Percentiles rank a stretch among this genome's conserved stretches.
phyloP scores from a whole-genome alignment of 768 basidiomycete species.

The Phallus indusiatus region DNA sequence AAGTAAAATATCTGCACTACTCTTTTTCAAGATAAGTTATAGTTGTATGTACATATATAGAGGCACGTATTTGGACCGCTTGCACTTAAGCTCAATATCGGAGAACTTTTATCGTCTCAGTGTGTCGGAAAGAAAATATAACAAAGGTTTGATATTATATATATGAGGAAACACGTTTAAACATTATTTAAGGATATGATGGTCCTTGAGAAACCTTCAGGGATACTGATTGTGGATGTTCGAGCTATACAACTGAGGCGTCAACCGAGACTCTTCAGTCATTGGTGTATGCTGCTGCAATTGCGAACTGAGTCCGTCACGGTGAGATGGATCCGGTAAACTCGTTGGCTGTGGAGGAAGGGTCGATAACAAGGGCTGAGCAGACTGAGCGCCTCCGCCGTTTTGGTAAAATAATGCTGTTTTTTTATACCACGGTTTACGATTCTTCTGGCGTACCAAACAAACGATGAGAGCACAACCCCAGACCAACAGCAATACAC shows the following conservation, averaged over 20 bases:
- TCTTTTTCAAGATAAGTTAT: background rate
- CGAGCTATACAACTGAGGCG: background rate
- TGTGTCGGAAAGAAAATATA: no score
- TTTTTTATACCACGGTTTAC: slow-evolving; percentile 6
- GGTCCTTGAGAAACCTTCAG: background rate
- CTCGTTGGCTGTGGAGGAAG: background rate
- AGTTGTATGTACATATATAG: background rate
- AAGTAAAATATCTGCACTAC: background rate
- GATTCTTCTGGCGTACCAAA: background rate
- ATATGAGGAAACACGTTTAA: background rate
- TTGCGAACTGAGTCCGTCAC: background rate
- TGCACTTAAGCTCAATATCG: no score
- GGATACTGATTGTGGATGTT: background rate
- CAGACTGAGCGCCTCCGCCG: background rate
- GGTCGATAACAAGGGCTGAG: background rate
- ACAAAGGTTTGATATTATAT: background rate
- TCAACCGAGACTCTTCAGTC: background rate
- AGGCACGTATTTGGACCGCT: no score
- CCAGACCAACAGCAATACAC: background rate
- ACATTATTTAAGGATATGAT: background rate
- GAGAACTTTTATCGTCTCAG: no score
- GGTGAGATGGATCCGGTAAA: background rate
- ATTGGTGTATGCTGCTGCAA: background rate
- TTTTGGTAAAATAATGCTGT: background rate
- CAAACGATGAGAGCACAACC: background rate